Evolutionary conservation across 768 basidiomycete genomes (phyloP).

Genomic region (Favolaschia claudopus): DNA sequence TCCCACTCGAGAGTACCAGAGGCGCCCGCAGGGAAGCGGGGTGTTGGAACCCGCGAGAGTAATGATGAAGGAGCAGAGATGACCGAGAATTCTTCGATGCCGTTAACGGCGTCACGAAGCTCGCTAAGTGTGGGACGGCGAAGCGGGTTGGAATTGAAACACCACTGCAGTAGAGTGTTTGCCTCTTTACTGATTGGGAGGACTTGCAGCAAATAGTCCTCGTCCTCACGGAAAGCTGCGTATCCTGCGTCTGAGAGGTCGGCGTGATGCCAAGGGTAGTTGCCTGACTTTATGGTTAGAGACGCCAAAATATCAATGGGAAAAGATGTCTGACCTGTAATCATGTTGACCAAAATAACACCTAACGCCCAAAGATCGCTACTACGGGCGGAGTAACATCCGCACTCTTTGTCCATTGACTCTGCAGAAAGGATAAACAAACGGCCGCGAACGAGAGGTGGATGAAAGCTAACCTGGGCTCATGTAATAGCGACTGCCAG

Average conservation of each 20-base stretch:
- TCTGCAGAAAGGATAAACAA: neutral
- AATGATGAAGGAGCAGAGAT: too few species aligned
- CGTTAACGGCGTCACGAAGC: too few species aligned
- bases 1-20: too few species aligned
- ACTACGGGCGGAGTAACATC: conserved; percentile 1
- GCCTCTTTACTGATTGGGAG: neutral
- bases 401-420: neutral
- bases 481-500: conserved; percentile 48
- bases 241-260: neutral
- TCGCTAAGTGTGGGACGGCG: too few species aligned
- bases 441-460: neutral
- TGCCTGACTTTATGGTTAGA: neutral
- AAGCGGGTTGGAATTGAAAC: conserved; percentile 3
- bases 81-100: too few species aligned
- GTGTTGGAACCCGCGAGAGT: too few species aligned
- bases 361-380: conserved; percentile 1
- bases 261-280: neutral
- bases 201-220: neutral
- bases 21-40: too few species aligned
- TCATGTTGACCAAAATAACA: conserved; percentile 1
- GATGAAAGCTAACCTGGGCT: conserved; percentile 16
- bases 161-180: conserved; percentile 4
- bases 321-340: too few species aligned
- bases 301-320: neutral
- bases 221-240: neutral